Evolutionary conservation across 306 rosid species (phyloP), one percentile per base, ranked within the genome.

Genomic region (Cucurbita ficifolia): DNA sequence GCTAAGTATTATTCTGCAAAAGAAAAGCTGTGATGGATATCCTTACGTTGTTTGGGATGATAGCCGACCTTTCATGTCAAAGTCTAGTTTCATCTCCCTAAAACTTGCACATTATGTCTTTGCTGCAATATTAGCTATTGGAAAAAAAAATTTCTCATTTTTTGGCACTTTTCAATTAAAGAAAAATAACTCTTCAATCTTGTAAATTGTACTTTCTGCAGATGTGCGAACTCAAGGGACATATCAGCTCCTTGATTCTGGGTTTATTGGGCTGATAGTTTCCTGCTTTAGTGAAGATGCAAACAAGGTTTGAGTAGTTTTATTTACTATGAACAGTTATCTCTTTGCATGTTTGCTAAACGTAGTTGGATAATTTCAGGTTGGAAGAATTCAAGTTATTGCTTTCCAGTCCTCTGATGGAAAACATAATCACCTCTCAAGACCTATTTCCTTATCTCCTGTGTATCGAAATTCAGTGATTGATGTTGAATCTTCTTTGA

Each of bases 171-270:
- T 8, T 45, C 19, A 21, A 12, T 45, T 35, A 46, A 68, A 46
- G 40, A 14, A 24, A 46, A 48, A 0, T 29, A 70, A 50, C 24
- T 24, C 36, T 16, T 14, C 59, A 49, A 8, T 49, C 58, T 14
- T 78, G 76, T 13, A 18, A 72, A 70, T 70, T 17, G 52, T 50
- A 71, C 76, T 76, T 60, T 69, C 68, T 80, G 83, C 84, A 92
- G 98, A 95, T 56, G 97, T 95, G 69, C 87, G 90, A 58, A 95
- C 97, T 74, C 99, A 95, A 76, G 97, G 86, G 14, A 89, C 90
- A 90, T 95, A 95, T 80, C 99, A 95, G 76, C 99, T 95, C 83
- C 96, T 95, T 59, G 99, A 95, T 81, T 82, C 97, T 77, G 97
- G 99, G 73, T 95, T 95, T 81, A 89, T 95, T 52, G 97, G 99